These are phyloP conservation scores for Phytopythium ostracodes DNA, from an alignment of 352 stramenopile genomes.

Conservation along the genomic window DNA sequence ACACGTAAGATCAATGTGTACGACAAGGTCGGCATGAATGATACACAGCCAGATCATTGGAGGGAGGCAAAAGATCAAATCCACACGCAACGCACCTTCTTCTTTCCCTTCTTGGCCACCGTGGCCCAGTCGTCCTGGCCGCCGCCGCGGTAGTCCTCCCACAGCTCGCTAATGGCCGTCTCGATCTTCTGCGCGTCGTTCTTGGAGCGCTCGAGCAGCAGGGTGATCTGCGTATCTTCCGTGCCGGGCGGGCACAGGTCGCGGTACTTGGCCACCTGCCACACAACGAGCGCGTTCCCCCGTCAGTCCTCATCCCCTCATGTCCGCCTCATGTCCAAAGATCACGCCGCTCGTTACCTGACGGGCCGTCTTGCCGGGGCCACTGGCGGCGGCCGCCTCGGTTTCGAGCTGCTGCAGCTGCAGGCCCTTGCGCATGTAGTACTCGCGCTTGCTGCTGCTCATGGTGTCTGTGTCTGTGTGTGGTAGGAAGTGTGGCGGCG, in stretches of 20 bases:
- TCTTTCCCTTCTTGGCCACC: conserved; percentile 78
- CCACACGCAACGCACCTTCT: conserved; percentile 40
- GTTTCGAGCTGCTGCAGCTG: conserved; percentile 76
- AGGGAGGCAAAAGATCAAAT: not conserved
- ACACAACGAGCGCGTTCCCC: not conserved
- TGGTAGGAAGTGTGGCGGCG: conserved; percentile 8
- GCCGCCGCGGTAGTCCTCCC: conserved; percentile 71
- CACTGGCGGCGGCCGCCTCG: conserved; percentile 36
- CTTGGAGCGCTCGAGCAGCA: conserved; percentile 68
- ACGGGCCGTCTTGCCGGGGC: conserved; percentile 36
- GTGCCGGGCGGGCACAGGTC: conserved; percentile 81
- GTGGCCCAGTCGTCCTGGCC: conserved; percentile 69
- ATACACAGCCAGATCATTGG: not conserved
- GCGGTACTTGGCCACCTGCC: conserved; percentile 68
- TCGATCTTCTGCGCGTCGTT: conserved; percentile 68
- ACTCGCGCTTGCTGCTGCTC: conserved; percentile 75
- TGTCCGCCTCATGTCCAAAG: not conserved
- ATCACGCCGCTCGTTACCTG: conserved; percentile 35
- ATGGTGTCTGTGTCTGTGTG: conserved; percentile 52
- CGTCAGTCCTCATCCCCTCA: not conserved
- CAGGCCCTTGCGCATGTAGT: conserved; percentile 77
- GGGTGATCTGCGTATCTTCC: conserved; percentile 65
- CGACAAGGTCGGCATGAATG: not conserved
- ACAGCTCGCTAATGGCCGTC: conserved; percentile 77
- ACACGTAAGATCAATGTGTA: not conserved